phyloP scores from a whole-genome alignment of 2,329 filamentous ascomycete species.

The Arthroderma sp. region DNA sequence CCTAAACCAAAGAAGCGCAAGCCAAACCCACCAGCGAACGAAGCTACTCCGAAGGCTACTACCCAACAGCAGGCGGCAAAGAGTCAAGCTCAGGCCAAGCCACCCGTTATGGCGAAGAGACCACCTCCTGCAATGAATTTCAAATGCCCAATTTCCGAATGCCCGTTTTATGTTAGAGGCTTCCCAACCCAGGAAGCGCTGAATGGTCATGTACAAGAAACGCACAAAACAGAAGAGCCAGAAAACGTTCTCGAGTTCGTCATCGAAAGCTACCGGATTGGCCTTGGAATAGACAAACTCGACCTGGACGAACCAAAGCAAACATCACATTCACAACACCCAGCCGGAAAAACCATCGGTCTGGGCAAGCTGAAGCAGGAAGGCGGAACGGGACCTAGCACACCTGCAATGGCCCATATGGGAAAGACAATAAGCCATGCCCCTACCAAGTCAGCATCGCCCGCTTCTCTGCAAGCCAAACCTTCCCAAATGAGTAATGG shows the following conservation, averaged over 20 bases:
- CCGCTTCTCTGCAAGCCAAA: constrained; percentile 21
- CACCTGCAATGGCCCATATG: constrained; percentile 21
- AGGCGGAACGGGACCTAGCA: constrained; percentile 13
- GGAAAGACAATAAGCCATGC: constrained; percentile 22
- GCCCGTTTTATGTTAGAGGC: constrained; percentile 41
- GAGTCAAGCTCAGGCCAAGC: constrained; percentile 13
- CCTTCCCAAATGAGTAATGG: constrained; percentile 18
- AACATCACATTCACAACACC: constrained; percentile 11
- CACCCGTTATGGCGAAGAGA: constrained; percentile 27
- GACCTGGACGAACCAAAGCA: constrained; percentile 19
- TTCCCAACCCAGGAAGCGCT: constrained; percentile 43
- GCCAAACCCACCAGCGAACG: constrained; percentile 31
- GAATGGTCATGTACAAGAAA: constrained; percentile 40
- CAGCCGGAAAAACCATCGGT: constrained; percentile 8
- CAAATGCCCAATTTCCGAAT: constrained; percentile 40
- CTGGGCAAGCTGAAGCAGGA: background rate
- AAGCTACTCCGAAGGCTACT: constrained; percentile 11
- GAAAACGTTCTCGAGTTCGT: constrained; percentile 45
- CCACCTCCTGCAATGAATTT: constrained; percentile 33
- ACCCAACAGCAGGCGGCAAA: constrained; percentile 17
- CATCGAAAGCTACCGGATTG: constrained; percentile 38
- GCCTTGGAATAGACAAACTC: constrained; percentile 36
- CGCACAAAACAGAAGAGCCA: constrained; percentile 36
- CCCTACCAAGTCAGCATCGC: constrained; percentile 21
- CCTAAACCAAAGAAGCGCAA: constrained; percentile 46